These are phyloP conservation scores for Penicillium samsonianum DNA, from an alignment of 495 filamentous ascomycete species.

Conservation along the genomic window DNA sequence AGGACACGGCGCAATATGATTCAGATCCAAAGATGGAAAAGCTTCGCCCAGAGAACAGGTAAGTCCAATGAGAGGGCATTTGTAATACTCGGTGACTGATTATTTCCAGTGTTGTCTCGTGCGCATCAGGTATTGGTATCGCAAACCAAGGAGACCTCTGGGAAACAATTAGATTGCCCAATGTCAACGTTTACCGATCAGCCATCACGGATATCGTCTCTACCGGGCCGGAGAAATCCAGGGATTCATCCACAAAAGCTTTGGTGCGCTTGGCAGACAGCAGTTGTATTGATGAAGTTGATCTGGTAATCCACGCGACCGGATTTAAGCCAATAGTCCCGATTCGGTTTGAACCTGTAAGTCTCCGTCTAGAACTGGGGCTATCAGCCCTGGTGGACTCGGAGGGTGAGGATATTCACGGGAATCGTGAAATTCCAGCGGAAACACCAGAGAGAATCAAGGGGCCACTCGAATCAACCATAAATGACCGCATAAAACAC, in stretches of 20 bases:
- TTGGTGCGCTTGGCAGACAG: constrained; percentile 17
- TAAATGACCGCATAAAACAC: neutral
- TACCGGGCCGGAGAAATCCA: neutral
- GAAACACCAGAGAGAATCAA: neutral
- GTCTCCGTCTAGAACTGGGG: constrained; percentile 25
- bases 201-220: constrained; percentile 13
- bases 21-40: constrained; percentile 28
- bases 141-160: constrained; percentile 37
- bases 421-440: neutral
- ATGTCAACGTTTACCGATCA: constrained; percentile 33
- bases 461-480: constrained; percentile 1
- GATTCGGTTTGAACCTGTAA: constrained; percentile 45
- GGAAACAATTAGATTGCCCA: constrained; percentile 29
- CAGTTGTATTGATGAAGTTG: constrained; percentile 42
- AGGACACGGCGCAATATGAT: constrained; percentile 21
- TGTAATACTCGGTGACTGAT: neutral
- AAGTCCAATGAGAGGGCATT: neutral
- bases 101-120: constrained; percentile 25
- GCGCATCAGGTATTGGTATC: constrained; percentile 30
- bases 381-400: constrained; percentile 14
- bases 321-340: constrained; percentile 64
- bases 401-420: neutral
- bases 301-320: constrained; percentile 42
- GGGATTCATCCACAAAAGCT: neutral
- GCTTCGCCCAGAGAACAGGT: constrained; percentile 32